A percentile compares a stretch with the other conserved stretches of the same genome.
phyloP scores from a whole-genome alignment of 2,329 filamentous ascomycete genomes.

The Colletotrichum scovillei region DNA sequence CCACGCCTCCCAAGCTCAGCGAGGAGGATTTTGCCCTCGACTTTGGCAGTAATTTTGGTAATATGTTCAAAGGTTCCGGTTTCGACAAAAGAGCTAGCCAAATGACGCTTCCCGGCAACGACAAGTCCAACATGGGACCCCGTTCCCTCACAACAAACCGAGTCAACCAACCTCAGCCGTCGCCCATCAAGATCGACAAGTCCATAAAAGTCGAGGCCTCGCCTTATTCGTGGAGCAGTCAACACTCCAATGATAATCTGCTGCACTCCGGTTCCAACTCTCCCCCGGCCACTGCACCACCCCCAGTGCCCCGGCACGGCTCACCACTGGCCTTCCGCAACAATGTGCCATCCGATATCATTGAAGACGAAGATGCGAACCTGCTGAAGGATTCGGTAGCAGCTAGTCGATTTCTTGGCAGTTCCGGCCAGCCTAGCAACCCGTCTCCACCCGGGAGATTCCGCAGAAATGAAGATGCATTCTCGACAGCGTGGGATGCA shows the following conservation, averaged over 20 bases:
- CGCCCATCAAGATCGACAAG: constrained; percentile 60
- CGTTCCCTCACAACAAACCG: constrained; percentile 61
- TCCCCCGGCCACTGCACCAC: constrained; percentile 47
- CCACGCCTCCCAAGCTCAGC: constrained; percentile 61
- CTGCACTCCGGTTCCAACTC: constrained; percentile 49
- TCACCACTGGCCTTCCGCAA: constrained; percentile 45
- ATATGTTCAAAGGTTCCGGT: constrained; percentile 59
- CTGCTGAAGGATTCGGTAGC: constrained; percentile 64
- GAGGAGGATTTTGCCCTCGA: constrained; percentile 59
- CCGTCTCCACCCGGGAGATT: constrained; percentile 44
- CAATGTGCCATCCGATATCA: constrained; percentile 49
- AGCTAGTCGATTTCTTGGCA: constrained; percentile 58
- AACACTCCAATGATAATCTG: constrained; percentile 61
- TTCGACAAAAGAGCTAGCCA: constrained; percentile 67
- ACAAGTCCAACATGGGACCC: constrained; percentile 42
- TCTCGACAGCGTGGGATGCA: constrained; percentile 42
- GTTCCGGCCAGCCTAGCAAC: constrained; percentile 12
- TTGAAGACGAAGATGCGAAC: constrained; percentile 64
- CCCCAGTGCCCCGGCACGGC: constrained; percentile 54
- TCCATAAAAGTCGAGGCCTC: constrained; percentile 55
- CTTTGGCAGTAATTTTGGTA: constrained; percentile 68
- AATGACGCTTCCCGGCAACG: constrained; percentile 56
- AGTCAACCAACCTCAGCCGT: constrained; percentile 53
- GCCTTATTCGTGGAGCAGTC: constrained; percentile 63
- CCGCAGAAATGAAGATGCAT: constrained; percentile 54